Evolutionary conservation across 352 stramenopile genomes (phyloP), one percentile per base, ranked within the genome.

Genomic region (Pythium apleroticum): DNA sequence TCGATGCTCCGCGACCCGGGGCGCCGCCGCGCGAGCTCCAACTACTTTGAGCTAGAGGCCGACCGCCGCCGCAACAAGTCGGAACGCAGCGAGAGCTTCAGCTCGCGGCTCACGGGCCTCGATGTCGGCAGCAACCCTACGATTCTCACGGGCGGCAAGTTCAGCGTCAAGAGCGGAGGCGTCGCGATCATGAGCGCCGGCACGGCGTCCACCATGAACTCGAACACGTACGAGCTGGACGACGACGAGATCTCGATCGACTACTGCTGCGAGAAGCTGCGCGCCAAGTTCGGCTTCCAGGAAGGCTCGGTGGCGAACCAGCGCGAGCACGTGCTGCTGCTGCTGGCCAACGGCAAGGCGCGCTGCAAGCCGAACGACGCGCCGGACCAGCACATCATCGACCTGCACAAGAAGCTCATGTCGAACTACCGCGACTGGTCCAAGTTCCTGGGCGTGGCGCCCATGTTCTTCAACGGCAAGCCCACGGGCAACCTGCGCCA

Each of bases 231-330:
- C 39, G 66, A 66, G 37, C 19, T 78, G 15, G 73, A 84, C 54
- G 82, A 93, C 65, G 86, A 95, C 57, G 84, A 95, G 57, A 61
- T 72, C n/a, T 87, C 86, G 30, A 88, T 95, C 52, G 86, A 95
- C 65, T 90, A 77, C 33, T 93, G 84, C 62, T 90, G 81, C 60
- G 86, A 95, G 53, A 75, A 84, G n/a, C 75, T 95, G 43, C 84
- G 81, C 66, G 53, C 57, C 39, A 93, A 93, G 57, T 95, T 94
- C 56, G 87, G 87, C 12, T 94, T 95, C 63, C 87, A 95, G 54
- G 79, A 90, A 66, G 87, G 84, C 3, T 93, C 83, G 19, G 81
- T 91, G 14, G 82, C 78, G 25, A 95, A 95, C 69, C 87, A 95
- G 65, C 81, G 84, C 37, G 87, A 95, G 50, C 87, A 95, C 58